Evolutionary conservation across 768 basidiomycete species (phyloP).

Genomic region (Leccinum rimulosum): DNA sequence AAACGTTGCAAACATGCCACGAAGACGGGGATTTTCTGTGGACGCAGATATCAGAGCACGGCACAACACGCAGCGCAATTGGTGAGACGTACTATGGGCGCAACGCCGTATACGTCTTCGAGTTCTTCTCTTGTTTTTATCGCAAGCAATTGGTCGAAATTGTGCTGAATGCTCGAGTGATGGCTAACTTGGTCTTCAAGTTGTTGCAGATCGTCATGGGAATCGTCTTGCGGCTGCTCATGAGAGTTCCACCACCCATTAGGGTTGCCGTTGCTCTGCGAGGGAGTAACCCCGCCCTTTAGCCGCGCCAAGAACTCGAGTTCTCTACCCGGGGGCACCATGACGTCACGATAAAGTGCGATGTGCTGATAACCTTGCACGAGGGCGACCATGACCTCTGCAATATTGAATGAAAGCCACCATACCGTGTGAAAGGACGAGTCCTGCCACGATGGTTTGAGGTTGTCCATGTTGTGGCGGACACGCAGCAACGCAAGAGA

Average conservation of each 20-base stretch:
- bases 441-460: conserved; percentile 52
- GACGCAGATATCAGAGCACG: conserved; percentile 4
- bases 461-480: conserved; percentile 39
- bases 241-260: conserved; percentile 9
- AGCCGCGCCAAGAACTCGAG: conserved; percentile 36
- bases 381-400: conserved; percentile 63
- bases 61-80: neutral
- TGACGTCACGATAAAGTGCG: conserved; percentile 63
- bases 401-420: conserved; percentile 72
- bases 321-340: conserved; percentile 47
- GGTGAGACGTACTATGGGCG: conserved; percentile 60
- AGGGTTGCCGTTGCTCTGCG: conserved; percentile 9
- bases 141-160: conserved; percentile 62
- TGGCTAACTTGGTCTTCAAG: conserved; percentile 19
- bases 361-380: conserved; percentile 71
- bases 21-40: conserved; percentile 73
- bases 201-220: conserved; percentile 17
- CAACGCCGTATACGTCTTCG: conserved; percentile 77
- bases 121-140: conserved; percentile 71
- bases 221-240: conserved; percentile 10
- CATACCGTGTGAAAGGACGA: conserved; percentile 64
- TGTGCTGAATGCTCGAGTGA: conserved; percentile 53
- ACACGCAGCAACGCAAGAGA: conserved; percentile 53
- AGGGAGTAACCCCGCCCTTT: conserved; percentile 12
- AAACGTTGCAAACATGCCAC: conserved; percentile 74